Conservation (phyloP, 2,329 filamentous ascomycete genomes). For the Fusarium subglutinans region DNA sequence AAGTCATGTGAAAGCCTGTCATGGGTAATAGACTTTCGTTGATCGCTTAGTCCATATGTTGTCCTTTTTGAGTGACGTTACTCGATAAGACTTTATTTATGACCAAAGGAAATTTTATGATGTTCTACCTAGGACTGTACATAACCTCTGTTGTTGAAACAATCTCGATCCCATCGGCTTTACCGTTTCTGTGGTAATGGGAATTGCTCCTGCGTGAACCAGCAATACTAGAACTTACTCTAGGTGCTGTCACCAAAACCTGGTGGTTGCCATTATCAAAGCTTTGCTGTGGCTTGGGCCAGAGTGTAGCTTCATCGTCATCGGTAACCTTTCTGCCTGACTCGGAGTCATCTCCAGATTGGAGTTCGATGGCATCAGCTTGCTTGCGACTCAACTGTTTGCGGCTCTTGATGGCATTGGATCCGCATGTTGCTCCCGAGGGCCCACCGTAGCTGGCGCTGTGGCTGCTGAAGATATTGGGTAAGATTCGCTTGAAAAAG, state of each 20-base stretch:
- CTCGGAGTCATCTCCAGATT: slow-evolving; percentile 34
- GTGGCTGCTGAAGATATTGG: slow-evolving; percentile 15
- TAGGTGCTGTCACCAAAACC: slow-evolving; percentile 13
- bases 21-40: neutral
- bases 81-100: neutral
- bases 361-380: slow-evolving; percentile 32
- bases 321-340: slow-evolving; percentile 22
- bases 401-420: slow-evolving; percentile 13
- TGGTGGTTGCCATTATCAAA: slow-evolving; percentile 9
- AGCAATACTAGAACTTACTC: no score
- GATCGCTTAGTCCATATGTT: neutral
- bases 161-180: slow-evolving; percentile 21
- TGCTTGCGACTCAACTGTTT: slow-evolving; percentile 32
- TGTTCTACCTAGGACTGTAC: slow-evolving; percentile 23
- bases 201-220: neutral
- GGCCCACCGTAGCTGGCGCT: slow-evolving; percentile 7
- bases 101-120: neutral
- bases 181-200: neutral
- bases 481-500: slow-evolving; percentile 29
- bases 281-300: slow-evolving; percentile 9
- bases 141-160: slow-evolving; percentile 24
- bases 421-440: slow-evolving; percentile 10
- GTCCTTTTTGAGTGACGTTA: rapidly evolving
- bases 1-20: rapidly evolving
- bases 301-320: slow-evolving; percentile 33